These are phyloP conservation scores for Conticribra weissflogii DNA, from an alignment of 108 stramenopile species.

Conservation along the genomic window DNA sequence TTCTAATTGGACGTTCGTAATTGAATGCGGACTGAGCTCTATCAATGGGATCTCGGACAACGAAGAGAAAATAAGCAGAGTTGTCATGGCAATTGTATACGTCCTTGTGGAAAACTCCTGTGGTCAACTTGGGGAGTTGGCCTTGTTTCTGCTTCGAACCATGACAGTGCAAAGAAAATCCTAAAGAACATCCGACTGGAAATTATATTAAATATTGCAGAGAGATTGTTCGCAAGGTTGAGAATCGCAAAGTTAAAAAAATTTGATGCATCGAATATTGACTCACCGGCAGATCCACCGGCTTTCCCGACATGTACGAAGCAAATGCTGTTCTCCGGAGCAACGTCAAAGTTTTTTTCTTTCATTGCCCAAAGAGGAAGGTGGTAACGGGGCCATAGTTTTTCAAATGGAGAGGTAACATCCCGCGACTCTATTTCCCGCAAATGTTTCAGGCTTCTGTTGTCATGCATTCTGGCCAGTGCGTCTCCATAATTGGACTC, in stretches of 20 bases:
- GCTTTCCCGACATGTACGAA: slow-evolving; percentile 49
- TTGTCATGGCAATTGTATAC: slow-evolving; percentile 40
- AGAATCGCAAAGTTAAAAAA: not conserved
- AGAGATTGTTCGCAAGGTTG: not conserved
- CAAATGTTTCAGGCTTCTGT: not conserved
- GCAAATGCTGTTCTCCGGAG: slow-evolving; percentile 5
- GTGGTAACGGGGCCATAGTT: not conserved
- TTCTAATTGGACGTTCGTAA: slow-evolving; percentile 27
- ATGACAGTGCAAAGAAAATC: slow-evolving; percentile 42
- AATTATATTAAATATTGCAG: not conserved
- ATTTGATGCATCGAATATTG: not conserved
- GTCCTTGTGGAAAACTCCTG: slow-evolving; percentile 36
- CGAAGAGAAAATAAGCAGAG: slow-evolving; percentile 36
- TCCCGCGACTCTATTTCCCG: not conserved
- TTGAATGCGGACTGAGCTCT: slow-evolving; percentile 36
- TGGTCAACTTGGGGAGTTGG: slow-evolving; percentile 30
- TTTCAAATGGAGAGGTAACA: not conserved
- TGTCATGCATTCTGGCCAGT: not conserved
- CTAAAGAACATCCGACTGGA: slow-evolving; percentile 34
- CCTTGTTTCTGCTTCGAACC: slow-evolving; percentile 16
- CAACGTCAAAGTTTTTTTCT: not conserved
- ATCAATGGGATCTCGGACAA: slow-evolving; percentile 40
- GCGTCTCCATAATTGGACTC: not conserved
- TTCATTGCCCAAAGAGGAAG: not conserved
- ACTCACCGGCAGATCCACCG: slow-evolving; percentile 38